Evolutionary conservation across 163 green algal genomes (phyloP).

Genomic region (Scenedesmus sp.): DNA sequence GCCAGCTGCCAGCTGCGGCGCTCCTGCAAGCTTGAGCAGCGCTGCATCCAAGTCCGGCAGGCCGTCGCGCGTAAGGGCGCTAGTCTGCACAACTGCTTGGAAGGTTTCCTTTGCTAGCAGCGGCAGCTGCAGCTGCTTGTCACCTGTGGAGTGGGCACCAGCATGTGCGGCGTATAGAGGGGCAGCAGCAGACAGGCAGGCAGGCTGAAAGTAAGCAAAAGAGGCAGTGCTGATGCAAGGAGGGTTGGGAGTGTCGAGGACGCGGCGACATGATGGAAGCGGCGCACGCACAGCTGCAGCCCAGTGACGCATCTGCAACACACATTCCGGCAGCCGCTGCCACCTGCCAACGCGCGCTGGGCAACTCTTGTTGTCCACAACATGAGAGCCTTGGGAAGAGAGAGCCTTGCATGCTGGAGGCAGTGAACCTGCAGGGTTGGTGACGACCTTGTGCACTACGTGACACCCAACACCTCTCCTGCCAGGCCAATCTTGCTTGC

Average conservation of each 20-base stretch:
- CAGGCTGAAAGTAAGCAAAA: background rate
- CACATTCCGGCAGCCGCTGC: too few species aligned
- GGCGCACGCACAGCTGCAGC: too few species aligned
- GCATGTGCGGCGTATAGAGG: background rate
- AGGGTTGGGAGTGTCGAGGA: background rate
- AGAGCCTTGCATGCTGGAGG: too few species aligned
- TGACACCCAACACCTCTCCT: too few species aligned
- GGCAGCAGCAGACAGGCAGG: background rate
- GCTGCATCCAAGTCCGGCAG: conserved; percentile 79
- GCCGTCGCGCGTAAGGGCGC: conserved; percentile 74
- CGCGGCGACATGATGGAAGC: background rate
- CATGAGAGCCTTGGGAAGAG: too few species aligned
- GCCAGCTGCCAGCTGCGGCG: conserved; percentile 68
- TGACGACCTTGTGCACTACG: too few species aligned
- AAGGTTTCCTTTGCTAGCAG: conserved; percentile 66
- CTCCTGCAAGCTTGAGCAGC: conserved; percentile 67
- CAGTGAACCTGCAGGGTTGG: too few species aligned
- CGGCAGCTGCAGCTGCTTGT: conserved; percentile 56
- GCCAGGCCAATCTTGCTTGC: too few species aligned
- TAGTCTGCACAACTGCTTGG: conserved; percentile 70
- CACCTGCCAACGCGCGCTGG: too few species aligned
- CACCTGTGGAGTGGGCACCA: background rate
- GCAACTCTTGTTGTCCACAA: too few species aligned
- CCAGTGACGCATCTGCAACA: too few species aligned
- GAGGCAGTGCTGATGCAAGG: background rate